These are phyloP conservation scores for Lathyrus tuberosus DNA, from an alignment of 306 rosid species.

Conservation along the genomic window DNA sequence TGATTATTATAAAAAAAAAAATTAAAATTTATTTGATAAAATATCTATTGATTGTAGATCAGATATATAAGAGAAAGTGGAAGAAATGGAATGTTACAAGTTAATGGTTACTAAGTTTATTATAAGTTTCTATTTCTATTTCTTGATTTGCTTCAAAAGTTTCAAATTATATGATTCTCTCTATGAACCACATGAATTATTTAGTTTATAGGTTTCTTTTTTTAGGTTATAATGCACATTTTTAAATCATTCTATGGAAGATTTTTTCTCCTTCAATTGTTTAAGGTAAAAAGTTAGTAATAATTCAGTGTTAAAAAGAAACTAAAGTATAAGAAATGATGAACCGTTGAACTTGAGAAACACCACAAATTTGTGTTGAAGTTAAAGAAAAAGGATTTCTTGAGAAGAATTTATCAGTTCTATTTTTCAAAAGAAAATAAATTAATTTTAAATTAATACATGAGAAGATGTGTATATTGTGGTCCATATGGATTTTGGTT, in stretches of 20 bases:
- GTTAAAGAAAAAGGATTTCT: no score
- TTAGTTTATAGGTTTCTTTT: neutral
- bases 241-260: neutral
- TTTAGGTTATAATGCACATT: neutral
- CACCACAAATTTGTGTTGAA: neutral
- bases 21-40: no score
- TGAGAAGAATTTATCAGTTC: neutral
- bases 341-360: neutral
- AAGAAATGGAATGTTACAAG: neutral
- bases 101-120: neutral
- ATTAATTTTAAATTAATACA: neutral
- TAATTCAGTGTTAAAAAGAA: neutral
- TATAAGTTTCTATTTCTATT: constrained; percentile 4
- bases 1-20: no score
- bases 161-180: constrained; percentile 10
- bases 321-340: neutral
- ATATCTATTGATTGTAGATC: no score
- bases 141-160: neutral
- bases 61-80: neutral
- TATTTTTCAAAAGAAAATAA: neutral
- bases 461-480: neutral
- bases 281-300: no score
- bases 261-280: neutral
- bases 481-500: neutral
- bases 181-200: constrained; percentile 8